These are phyloP conservation scores for Saitoella complicata DNA, from an alignment of 805 yeast genomes.

Conservation along the genomic window DNA sequence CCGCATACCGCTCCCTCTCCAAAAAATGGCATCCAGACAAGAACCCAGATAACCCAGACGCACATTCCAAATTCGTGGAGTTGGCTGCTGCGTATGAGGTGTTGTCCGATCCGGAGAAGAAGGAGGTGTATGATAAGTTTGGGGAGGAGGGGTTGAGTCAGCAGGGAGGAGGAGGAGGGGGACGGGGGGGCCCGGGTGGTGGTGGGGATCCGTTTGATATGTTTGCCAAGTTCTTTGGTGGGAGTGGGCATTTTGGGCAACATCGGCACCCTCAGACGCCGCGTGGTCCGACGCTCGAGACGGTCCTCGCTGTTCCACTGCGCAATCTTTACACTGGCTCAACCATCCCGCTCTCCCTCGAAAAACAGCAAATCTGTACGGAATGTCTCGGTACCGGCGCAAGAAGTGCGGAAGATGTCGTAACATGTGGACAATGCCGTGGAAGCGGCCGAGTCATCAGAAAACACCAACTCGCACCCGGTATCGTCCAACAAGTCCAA, in stretches of 20 bases:
- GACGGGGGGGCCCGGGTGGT: conserved; percentile 16
- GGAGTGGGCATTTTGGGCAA: conserved; percentile 17
- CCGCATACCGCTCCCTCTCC: conserved; percentile 66
- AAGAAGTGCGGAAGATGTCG: conserved; percentile 41
- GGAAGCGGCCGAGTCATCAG: conserved; percentile 60
- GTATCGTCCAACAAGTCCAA: conserved; percentile 77
- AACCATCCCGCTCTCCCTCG: conserved; percentile 40
- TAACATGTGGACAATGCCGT: conserved; percentile 53
- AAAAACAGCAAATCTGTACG: conserved; percentile 60
- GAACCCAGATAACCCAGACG: conserved; percentile 65
- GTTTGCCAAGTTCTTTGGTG: conserved; percentile 48
- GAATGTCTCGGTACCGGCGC: conserved; percentile 77
- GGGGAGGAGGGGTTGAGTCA: conserved; percentile 62
- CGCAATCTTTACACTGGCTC: conserved; percentile 59
- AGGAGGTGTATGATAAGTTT: conserved; percentile 49
- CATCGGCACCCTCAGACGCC: conserved; percentile 22
- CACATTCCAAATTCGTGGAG: conserved; percentile 75
- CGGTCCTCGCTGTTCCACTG: conserved; percentile 40
- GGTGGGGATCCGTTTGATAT: conserved; percentile 33
- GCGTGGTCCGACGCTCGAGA: conserved; percentile 48
- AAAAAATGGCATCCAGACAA: conserved; percentile 91
- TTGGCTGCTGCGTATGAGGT: conserved; percentile 89
- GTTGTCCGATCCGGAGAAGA: conserved; percentile 53
- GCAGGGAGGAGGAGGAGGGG: conserved; percentile 21
- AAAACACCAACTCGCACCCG: conserved; percentile 68